These are phyloP conservation scores for Camelina hispida DNA, from an alignment of 345 rosid genomes.

Conservation along the genomic window DNA sequence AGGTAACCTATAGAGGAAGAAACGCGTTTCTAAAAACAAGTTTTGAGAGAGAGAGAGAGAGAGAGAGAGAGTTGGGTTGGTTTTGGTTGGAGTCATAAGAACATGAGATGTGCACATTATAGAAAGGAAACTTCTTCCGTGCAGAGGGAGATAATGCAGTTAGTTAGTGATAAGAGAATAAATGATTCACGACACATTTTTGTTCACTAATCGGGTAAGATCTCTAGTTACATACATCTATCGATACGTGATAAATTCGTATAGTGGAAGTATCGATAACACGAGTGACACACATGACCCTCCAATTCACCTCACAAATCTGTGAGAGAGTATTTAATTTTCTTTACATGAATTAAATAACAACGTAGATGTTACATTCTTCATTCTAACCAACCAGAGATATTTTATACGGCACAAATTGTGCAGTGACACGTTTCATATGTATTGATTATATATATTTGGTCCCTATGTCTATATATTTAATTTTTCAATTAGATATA, in stretches of 20 bases:
- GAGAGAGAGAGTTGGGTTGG: neutral
- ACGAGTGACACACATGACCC: neutral
- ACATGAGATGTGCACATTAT: neutral
- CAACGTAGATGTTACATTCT: slow-evolving; percentile 6
- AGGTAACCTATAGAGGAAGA: neutral
- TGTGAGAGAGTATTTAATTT: neutral
- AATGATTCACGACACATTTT: neutral
- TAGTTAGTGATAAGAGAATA: neutral
- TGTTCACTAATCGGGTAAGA: slow-evolving; percentile 1
- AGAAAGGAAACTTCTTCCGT: neutral
- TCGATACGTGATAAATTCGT: slow-evolving; percentile 15
- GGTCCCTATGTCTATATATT: neutral
- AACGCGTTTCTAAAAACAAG: neutral
- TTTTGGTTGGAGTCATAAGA: slow-evolving; percentile 1
- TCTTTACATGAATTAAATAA: neutral
- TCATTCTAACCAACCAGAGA: slow-evolving; percentile 27
- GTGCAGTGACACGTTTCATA: slow-evolving; percentile 31
- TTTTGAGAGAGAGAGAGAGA: neutral
- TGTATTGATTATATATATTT: neutral
- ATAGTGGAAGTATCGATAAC: neutral
- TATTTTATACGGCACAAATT: slow-evolving; percentile 20
- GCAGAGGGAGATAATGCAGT: neutral
- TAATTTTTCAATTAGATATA: neutral
- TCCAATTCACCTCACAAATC: neutral
- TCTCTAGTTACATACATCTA: neutral